Evolutionary conservation across 2,329 filamentous ascomycete genomes (phyloP).

Genomic region (Microcera coccophila): DNA sequence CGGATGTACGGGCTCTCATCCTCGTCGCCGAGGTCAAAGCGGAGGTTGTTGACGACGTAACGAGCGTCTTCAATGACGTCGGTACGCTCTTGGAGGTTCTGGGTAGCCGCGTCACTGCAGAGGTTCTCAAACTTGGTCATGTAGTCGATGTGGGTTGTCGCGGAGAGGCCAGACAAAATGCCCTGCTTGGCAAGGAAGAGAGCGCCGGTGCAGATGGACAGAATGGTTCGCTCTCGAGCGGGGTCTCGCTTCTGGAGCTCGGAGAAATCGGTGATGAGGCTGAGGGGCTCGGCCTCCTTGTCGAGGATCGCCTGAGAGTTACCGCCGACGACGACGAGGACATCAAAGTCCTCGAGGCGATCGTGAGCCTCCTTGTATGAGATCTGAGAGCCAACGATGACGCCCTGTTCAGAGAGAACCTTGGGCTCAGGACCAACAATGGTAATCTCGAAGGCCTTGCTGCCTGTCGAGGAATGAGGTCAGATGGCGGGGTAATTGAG

Average conservation of each 20-base stretch:
- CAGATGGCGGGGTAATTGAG: conserved; percentile 21
- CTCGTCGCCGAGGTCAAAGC: conserved; percentile 77
- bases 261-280: conserved; percentile 70
- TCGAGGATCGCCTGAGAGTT: conserved; percentile 61
- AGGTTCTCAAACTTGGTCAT: conserved; percentile 78
- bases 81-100: conserved; percentile 70
- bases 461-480: conserved; percentile 35
- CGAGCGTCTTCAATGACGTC: conserved; percentile 76
- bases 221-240: conserved; percentile 72
- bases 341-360: conserved; percentile 69
- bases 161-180: conserved; percentile 72
- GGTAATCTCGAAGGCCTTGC: conserved; percentile 57
- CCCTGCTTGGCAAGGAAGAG: conserved; percentile 74
- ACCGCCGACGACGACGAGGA: conserved; percentile 75
- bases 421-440: conserved; percentile 51
- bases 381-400: conserved; percentile 69
- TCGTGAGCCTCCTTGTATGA: conserved; percentile 75
- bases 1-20: conserved; percentile 82
- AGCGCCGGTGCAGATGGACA: conserved; percentile 76
- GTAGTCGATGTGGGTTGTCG: conserved; percentile 78
- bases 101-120: conserved; percentile 68
- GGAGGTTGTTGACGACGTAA: conserved; percentile 88
- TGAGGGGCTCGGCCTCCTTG: conserved; percentile 63
- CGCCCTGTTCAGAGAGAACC: conserved; percentile 58
- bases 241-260: conserved; percentile 78